Conservation (phyloP, 164 flowering plant genomes). For the Chimonanthus salicifolius region DNA sequence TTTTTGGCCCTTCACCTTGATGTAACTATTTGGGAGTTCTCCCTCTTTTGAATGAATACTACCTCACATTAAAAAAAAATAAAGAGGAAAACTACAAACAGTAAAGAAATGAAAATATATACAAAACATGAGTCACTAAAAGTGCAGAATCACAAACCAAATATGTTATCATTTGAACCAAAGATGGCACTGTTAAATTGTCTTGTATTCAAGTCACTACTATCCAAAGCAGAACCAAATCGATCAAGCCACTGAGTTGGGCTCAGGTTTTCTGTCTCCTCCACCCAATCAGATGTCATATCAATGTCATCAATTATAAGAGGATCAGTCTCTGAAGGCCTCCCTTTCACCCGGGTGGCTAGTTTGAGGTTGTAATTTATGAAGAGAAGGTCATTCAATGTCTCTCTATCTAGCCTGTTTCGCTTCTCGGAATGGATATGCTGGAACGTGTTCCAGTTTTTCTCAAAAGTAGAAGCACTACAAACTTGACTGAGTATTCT, state of each 20-base stretch:
- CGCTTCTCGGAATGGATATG: slow-evolving; percentile 83
- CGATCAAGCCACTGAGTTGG: slow-evolving; percentile 88
- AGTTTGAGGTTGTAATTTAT: slow-evolving; percentile 77
- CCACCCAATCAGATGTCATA: slow-evolving; percentile 97
- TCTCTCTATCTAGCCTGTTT: slow-evolving; percentile 77
- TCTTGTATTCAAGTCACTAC: slow-evolving; percentile 75
- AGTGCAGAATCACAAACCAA: slow-evolving; percentile 55
- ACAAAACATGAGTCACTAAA: slow-evolving; percentile 35
- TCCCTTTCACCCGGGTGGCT: slow-evolving; percentile 42
- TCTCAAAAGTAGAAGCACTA: slow-evolving; percentile 61
- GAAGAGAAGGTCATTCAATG: slow-evolving; percentile 60
- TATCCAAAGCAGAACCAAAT: slow-evolving; percentile 67
- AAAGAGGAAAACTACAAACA: neutral
- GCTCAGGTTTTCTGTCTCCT: slow-evolving; percentile 67
- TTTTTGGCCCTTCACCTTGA: no score
- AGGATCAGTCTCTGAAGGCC: slow-evolving; percentile 55
- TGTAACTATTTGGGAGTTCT: no score
- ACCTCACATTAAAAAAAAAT: neutral
- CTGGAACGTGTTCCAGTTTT: slow-evolving; percentile 74
- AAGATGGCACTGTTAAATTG: slow-evolving; percentile 61
- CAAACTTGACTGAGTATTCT: slow-evolving; percentile 90
- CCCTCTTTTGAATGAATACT: no score
- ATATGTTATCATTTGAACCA: slow-evolving; percentile 54
- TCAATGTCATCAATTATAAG: slow-evolving; percentile 78
- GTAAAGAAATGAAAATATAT: neutral